Percentiles rank a stretch among this genome's conserved stretches.
phyloP scores from a whole-genome alignment of 1,139 yeast genomes.

The Lizanozyma gosingica region DNA sequence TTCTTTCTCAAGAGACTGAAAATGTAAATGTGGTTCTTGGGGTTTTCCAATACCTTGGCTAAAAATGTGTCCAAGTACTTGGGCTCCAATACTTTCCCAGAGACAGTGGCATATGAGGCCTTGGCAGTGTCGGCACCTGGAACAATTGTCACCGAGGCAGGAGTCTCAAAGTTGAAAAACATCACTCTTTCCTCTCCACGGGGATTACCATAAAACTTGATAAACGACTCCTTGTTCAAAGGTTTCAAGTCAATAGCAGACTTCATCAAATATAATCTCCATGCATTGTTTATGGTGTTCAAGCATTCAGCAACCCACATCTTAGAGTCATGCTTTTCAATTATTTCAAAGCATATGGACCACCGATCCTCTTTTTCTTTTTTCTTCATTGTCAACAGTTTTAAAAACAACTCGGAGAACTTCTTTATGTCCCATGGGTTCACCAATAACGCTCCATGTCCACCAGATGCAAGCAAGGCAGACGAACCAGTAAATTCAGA shows the following conservation, averaged over 20 bases:
- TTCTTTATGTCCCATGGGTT: slow-evolving; percentile 85
- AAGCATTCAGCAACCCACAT: slow-evolving; percentile 66
- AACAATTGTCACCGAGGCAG: slow-evolving; percentile 19
- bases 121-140: slow-evolving; percentile 9
- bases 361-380: slow-evolving; percentile 56
- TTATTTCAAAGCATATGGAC: slow-evolving; percentile 49
- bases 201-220: slow-evolving; percentile 24
- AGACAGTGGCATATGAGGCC: slow-evolving; percentile 8
- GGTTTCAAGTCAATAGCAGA: slow-evolving; percentile 17
- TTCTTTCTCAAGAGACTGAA: slow-evolving; percentile 55
- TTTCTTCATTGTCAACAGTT: slow-evolving; percentile 54
- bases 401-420: slow-evolving; percentile 53
- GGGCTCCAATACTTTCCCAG: slow-evolving; percentile 15
- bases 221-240: slow-evolving; percentile 24
- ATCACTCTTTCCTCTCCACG: slow-evolving; percentile 37
- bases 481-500: slow-evolving; percentile 97
- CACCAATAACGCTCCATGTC: slow-evolving; percentile 63
- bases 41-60: slow-evolving; percentile 10
- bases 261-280: slow-evolving; percentile 48
- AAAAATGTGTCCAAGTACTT: background rate
- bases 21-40: slow-evolving; percentile 60
- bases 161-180: slow-evolving; percentile 45
- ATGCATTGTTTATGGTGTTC: slow-evolving; percentile 46
- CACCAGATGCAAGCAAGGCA: slow-evolving; percentile 43
- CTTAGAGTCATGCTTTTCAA: slow-evolving; percentile 59